Base-by-base conservation (phyloP, 1,139 yeast genomes). In the Pichia sp. region DNA sequence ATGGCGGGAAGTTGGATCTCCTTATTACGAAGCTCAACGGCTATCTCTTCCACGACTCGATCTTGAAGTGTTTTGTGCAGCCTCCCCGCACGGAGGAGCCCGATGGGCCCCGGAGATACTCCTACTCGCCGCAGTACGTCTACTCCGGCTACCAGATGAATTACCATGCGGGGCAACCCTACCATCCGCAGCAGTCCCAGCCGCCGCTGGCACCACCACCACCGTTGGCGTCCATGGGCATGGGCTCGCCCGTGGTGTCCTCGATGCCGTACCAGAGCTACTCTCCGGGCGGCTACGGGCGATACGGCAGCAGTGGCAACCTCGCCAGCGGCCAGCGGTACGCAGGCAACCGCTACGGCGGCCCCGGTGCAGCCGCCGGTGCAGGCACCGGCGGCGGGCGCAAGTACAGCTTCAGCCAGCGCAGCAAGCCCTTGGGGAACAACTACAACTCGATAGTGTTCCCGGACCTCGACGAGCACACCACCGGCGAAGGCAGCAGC, bases 361-460 rank as follows among this genome's bases (percentile, higher is more conserved):
- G 26, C 19, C 10, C 21, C 10, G 44, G 44, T 4, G 37, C 37
- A 9, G 28, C 28, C 8, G n/a, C 37, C 18, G 37, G 18, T 18
- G 37, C 37, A 7, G 37, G 37, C 37, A 18, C 18, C n/a, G 37
- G 37, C 37, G 13, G 13, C 26, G 23, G 41, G 10, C 23, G 26
- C 23, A 39, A 39, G 26, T 22, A 19, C 41, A 22, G 41, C 26
- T 39, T 12, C 41, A 34, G 25, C 37, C 22, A 37, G 16, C 22
- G 28, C 26, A 37, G 21, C 23, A 45, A 39, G 26, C 46, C 46
- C 16, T 51, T 59, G 21, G 62, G 62, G 5, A 62, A 62, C 49
- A 61, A 63, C 44, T 63, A 63, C 47, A 56, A 63, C 13, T 56
- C 66, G 5, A 62, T 63, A 13, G 41, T 63, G 44, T 58, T 60